phyloP scores from a whole-genome alignment of 345 rosid species.

The Noccaea bulbosa region DNA sequence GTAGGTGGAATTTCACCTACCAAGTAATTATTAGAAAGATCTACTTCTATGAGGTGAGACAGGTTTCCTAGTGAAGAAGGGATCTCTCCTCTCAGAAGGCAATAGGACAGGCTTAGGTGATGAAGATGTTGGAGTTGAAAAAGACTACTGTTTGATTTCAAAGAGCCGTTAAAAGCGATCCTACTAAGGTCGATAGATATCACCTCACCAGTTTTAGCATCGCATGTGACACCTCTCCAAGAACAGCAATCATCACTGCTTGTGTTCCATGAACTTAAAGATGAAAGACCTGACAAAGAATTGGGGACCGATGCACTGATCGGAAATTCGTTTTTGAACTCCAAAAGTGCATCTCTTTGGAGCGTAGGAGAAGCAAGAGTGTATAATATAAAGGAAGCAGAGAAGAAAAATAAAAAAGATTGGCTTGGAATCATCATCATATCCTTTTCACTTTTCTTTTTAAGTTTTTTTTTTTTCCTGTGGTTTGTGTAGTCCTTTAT shows the following conservation, averaged over 20 bases:
- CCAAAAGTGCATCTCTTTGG: not conserved
- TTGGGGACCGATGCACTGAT: not conserved
- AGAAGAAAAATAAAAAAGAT: not conserved
- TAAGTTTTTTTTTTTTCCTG: too few species aligned
- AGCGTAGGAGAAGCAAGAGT: not conserved
- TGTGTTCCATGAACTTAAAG: not conserved
- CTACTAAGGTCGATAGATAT: not conserved
- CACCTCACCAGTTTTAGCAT: not conserved
- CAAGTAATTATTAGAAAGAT: not conserved
- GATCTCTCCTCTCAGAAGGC: not conserved
- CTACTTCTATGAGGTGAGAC: not conserved
- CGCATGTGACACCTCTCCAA: not conserved
- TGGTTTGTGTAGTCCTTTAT: too few species aligned
- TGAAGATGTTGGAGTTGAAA: conserved; percentile 1
- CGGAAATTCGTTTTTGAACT: not conserved
- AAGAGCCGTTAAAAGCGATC: not conserved
- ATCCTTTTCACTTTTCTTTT: not conserved
- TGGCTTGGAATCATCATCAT: not conserved
- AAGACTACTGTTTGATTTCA: not conserved
- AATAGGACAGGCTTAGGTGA: not conserved
- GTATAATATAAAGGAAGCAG: not conserved
- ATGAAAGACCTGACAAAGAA: too few species aligned
- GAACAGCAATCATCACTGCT: not conserved
- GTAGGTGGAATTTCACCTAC: not conserved
- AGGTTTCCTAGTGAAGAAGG: conserved; percentile 1